These are phyloP conservation scores for Camellia sinensis DNA, from an alignment of 148 eudicot genomes.

Conservation along the genomic window DNA sequence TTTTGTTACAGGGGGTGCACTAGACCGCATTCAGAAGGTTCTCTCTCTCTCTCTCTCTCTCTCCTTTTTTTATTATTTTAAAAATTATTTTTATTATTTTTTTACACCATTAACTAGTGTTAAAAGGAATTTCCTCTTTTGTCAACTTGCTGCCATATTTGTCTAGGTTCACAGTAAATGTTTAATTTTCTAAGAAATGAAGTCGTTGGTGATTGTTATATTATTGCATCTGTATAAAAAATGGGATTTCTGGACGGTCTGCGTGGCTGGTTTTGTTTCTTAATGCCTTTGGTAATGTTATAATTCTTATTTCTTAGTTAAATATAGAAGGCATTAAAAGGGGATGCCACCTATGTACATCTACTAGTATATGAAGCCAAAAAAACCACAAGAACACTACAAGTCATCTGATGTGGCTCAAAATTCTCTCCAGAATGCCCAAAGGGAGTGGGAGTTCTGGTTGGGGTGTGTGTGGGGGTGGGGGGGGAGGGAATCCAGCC, in stretches of 20 bases:
- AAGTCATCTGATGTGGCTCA: too few species aligned
- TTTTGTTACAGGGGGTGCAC: conserved; percentile 86
- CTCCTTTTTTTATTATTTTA: too few species aligned
- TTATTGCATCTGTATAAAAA: not conserved
- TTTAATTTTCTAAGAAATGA: not conserved
- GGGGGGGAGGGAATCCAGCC: too few species aligned
- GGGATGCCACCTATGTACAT: too few species aligned
- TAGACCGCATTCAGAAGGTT: conserved; percentile 88
- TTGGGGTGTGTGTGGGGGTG: too few species aligned
- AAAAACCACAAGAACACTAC: too few species aligned
- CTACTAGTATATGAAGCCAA: too few species aligned
- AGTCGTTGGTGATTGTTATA: not conserved
- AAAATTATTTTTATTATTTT: not conserved
- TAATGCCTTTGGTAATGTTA: not conserved
- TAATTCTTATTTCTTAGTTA: not conserved
- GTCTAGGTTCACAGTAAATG: not conserved
- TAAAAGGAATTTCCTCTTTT: not conserved
- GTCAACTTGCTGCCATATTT: not conserved
- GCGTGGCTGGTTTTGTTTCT: conserved; percentile 8
- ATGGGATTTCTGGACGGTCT: not conserved
- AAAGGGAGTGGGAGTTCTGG: too few species aligned
- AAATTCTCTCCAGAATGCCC: too few species aligned
- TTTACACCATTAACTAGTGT: not conserved
- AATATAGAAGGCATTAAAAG: not conserved
- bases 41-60: too few species aligned